Evolutionary conservation across 164 flowering plant genomes (phyloP).

Genomic region (Vitis vinifera): ASM3070453v1 NC_081820.1:23702001-23702500

Average conservation of each 20-base stretch:
- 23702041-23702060: conserved; percentile 61
- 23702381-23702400: too few relatives aligned
- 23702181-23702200: conserved; percentile 41
- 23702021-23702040: conserved; percentile 22
- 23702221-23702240: conserved; percentile 18
- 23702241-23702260: conserved; percentile 59
- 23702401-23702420: too few relatives aligned
- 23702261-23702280: conserved; percentile 57
- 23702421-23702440: too few relatives aligned
- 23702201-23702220: conserved; percentile 24
- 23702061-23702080: background rate
- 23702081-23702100: background rate
- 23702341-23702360: background rate
- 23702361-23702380: too few relatives aligned
- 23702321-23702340: conserved; percentile 35
- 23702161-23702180: conserved; percentile 48
- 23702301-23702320: conserved; percentile 27
- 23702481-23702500: too few relatives aligned
- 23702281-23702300: conserved; percentile 65
- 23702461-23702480: too few relatives aligned
- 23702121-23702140: background rate
- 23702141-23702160: background rate
- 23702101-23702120: background rate
- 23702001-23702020: conserved; percentile 62
- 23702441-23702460: too few relatives aligned